Conservation (phyloP, 768 basidiomycete species). For the Leccinum sublutescens region DNA sequence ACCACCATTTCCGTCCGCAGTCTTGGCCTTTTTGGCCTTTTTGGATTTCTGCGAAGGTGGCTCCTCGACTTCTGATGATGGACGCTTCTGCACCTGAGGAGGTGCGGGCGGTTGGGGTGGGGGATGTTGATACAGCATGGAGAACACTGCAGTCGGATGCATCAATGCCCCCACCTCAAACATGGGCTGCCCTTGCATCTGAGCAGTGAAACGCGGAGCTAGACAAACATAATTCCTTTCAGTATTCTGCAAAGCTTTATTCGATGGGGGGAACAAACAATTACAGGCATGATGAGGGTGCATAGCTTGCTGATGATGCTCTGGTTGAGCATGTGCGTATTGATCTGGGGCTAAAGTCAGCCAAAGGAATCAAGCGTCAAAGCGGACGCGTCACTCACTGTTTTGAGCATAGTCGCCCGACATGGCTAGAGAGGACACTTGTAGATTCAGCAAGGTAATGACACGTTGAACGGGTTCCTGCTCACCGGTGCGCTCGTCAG, state of each 20-base stretch:
- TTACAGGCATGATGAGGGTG: conserved; percentile 33
- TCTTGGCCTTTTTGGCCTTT: conserved; percentile 42
- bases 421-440: conserved; percentile 34
- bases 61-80: conserved; percentile 38
- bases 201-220: conserved; percentile 47
- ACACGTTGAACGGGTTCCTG: conserved; percentile 9
- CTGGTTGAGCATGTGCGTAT: conserved; percentile 33
- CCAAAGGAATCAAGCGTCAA: conserved; percentile 5
- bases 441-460: conserved; percentile 15
- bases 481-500: conserved; percentile 59
- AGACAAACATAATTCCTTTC: conserved; percentile 60
- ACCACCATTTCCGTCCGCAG: conserved; percentile 36
- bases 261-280: conserved; percentile 22
- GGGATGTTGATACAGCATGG: conserved; percentile 31
- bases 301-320: conserved; percentile 32
- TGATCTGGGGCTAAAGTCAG: conserved; percentile 30
- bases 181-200: conserved; percentile 30
- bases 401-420: conserved; percentile 43
- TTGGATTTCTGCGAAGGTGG: conserved; percentile 46
- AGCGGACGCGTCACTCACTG: conserved; percentile 36
- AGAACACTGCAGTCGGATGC: conserved; percentile 27
- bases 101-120: conserved; percentile 27
- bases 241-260: conserved; percentile 48
- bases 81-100: conserved; percentile 36
- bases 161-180: conserved; percentile 36